These are phyloP conservation scores for Fraxinus latifolia DNA, from an alignment of 305 asterid genomes.

Conservation along the genomic window DNA sequence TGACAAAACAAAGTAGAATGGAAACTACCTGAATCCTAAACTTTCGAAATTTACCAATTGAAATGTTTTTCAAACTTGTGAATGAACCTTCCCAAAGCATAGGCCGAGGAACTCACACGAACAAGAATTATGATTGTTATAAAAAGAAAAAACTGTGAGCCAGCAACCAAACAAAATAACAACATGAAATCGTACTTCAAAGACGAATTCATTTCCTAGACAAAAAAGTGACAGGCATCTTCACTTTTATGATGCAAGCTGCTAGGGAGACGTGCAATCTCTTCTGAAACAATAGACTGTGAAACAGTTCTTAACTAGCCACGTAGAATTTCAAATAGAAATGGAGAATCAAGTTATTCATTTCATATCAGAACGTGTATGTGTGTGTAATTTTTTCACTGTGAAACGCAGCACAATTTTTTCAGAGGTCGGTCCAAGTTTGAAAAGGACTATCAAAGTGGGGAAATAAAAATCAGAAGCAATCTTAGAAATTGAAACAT, in stretches of 20 bases:
- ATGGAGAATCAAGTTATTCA: not conserved
- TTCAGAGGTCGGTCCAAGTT: no score
- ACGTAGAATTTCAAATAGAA: not conserved
- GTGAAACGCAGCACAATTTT: no score
- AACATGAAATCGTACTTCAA: not conserved
- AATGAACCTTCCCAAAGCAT: not conserved
- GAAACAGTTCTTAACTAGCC: not conserved
- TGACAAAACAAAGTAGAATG: not conserved
- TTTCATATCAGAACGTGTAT: not conserved
- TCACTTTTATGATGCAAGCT: not conserved
- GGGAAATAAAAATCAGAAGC: not conserved
- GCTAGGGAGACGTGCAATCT: not conserved
- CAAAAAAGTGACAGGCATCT: not conserved
- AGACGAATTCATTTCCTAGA: not conserved
- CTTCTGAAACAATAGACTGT: not conserved
- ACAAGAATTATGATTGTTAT: not conserved
- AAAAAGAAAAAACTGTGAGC: not conserved
- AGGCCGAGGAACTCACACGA: not conserved
- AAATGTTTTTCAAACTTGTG: not conserved
- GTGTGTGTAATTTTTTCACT: not conserved
- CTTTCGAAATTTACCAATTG: not conserved
- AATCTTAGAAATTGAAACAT: not conserved
- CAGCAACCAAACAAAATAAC: not conserved
- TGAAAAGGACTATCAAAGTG: no score
- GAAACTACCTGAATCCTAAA: not conserved